These are phyloP conservation scores for Funneliformis caledonium DNA, from an alignment of 371 early-diverging fungal species.

Conservation along the genomic window DNA sequence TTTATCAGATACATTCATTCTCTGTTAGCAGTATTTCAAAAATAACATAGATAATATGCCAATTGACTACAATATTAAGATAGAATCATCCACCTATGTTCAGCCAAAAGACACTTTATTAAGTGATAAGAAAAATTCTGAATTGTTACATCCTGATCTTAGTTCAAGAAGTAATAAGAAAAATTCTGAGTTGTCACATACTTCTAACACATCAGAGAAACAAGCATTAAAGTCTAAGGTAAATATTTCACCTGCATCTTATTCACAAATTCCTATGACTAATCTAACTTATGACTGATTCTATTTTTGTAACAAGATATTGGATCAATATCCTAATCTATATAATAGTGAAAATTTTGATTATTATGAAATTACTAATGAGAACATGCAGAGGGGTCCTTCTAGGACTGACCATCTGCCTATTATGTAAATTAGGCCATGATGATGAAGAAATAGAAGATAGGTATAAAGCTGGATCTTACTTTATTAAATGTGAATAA, in stretches of 20 bases:
- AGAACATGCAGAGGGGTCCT: background rate
- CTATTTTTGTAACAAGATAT: conserved; percentile 34
- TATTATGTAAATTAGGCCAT: conserved; percentile 39
- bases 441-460: conserved; percentile 27
- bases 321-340: conserved; percentile 36
- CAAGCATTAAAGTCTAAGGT: no score
- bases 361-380: conserved; percentile 35
- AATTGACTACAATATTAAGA: conserved; percentile 15
- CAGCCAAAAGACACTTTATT: no score
- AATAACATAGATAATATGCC: conserved; percentile 21
- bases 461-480: conserved; percentile 26
- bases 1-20: conserved; percentile 26
- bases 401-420: conserved; percentile 27
- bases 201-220: background rate
- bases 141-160: background rate
- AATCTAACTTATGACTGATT: no score
- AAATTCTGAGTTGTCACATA: background rate
- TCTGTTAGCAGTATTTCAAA: conserved; percentile 19
- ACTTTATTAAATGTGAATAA: conserved; percentile 27
- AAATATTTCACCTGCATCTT: no score
- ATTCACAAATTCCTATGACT: no score
- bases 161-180: conserved; percentile 12
- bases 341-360: conserved; percentile 16
- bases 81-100: background rate
- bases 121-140: background rate